phyloP scores from a whole-genome alignment of 164 flowering plant species.

The Magnolia sinica region DNA sequence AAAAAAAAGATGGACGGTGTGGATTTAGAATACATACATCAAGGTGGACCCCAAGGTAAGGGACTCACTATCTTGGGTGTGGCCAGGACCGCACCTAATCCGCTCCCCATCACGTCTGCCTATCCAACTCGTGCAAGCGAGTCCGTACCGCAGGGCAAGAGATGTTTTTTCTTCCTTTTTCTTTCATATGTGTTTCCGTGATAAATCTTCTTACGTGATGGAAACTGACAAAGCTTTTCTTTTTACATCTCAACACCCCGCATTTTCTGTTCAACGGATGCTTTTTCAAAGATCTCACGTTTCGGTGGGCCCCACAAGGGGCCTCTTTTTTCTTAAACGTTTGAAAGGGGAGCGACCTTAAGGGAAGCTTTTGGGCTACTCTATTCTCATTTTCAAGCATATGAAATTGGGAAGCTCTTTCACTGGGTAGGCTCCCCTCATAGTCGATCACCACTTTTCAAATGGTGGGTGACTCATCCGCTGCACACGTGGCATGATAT shows the following conservation, averaged over 20 bases:
- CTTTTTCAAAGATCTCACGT: conserved; percentile 2
- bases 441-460: background rate
- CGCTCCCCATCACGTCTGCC: too few species aligned
- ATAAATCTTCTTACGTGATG: conserved; percentile 1
- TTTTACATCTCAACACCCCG: too few species aligned
- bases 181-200: background rate
- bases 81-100: too few species aligned
- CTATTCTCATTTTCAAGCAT: background rate
- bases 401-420: too few species aligned
- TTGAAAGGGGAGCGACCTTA: background rate
- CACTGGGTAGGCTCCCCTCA: too few species aligned
- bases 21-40: too few species aligned
- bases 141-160: background rate
- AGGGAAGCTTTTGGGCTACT: background rate
- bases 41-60: too few species aligned
- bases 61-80: too few species aligned
- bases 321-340: background rate
- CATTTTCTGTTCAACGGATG: background rate
- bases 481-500: too few species aligned
- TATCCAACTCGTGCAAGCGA: background rate
- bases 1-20: too few species aligned
- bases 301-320: background rate
- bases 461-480: too few species aligned
- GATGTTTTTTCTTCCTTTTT: background rate
- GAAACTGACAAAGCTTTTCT: background rate